Evolutionary conservation across 345 rosid genomes (phyloP).

Genomic region (Excoecaria cochinchinensis): DNA sequence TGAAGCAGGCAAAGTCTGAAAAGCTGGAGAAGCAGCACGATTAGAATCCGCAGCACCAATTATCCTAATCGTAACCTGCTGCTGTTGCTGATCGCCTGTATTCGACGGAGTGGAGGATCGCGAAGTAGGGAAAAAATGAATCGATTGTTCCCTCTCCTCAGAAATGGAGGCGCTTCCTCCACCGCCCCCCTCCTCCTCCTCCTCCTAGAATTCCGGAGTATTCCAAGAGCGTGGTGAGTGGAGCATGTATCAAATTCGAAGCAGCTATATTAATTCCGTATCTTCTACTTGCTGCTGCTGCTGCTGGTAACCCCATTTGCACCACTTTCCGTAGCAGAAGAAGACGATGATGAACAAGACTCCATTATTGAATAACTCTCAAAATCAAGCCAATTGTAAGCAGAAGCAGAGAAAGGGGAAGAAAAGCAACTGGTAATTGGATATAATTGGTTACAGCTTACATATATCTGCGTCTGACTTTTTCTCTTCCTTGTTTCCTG

Average conservation of each 20-base stretch:
- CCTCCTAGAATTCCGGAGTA: slow-evolving; percentile 31
- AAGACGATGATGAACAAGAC: slow-evolving; percentile 2
- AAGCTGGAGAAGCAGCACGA: slow-evolving; percentile 3
- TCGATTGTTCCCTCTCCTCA: slow-evolving; percentile 12
- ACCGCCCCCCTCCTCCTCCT: not conserved
- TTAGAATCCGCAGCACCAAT: slow-evolving; percentile 26
- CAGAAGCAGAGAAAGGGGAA: too few relatives aligned
- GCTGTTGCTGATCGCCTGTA: not conserved
- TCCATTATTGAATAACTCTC: not conserved
- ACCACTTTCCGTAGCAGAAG: not conserved
- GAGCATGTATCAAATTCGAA: slow-evolving; percentile 32
- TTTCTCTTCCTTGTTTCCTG: too few relatives aligned
- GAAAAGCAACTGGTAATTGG: too few relatives aligned
- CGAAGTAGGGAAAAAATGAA: slow-evolving; percentile 12
- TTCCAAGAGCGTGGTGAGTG: slow-evolving; percentile 34
- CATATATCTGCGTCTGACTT: too few relatives aligned
- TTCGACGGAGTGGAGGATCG: not conserved
- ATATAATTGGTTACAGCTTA: too few relatives aligned
- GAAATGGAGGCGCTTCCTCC: slow-evolving; percentile 6
- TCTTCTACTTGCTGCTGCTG: slow-evolving; percentile 17
- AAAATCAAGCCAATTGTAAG: not conserved
- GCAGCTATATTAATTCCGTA: slow-evolving; percentile 30
- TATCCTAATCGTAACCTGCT: slow-evolving; percentile 50
- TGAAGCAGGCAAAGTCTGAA: slow-evolving; percentile 4
- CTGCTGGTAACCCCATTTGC: not conserved